Conservation (phyloP, 2,329 filamentous ascomycete species). For the Bimuria novae-zelandiae region DNA sequence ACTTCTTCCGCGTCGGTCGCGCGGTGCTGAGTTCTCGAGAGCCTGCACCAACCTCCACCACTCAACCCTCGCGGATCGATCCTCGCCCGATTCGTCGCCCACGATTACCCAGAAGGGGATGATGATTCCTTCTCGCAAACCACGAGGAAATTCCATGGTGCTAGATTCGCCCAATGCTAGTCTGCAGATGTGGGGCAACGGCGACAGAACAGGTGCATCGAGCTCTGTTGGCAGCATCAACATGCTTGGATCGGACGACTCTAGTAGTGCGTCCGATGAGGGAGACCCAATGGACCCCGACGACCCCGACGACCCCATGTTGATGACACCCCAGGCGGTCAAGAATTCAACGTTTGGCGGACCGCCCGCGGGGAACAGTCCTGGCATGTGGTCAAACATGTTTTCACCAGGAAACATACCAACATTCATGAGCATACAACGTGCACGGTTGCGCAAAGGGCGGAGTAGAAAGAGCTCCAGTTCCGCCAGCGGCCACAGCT, state of each 20-base stretch:
- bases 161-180: constrained; percentile 68
- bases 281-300: constrained; percentile 55
- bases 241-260: constrained; percentile 79
- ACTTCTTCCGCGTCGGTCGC: constrained; percentile 83
- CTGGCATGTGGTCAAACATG: constrained; percentile 66
- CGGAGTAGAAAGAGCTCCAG: constrained; percentile 69
- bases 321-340: constrained; percentile 78
- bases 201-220: constrained; percentile 55
- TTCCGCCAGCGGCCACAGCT: constrained; percentile 72
- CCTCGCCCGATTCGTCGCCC: constrained; percentile 88
- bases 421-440: constrained; percentile 79
- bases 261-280: constrained; percentile 68
- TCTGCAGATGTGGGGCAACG: constrained; percentile 67
- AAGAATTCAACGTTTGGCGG: constrained; percentile 57
- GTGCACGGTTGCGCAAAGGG: constrained; percentile 61
- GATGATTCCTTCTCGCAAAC: constrained; percentile 61
- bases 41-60: constrained; percentile 95
- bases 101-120: constrained; percentile 73
- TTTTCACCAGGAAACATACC: constrained; percentile 70
- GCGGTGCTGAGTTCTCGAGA: constrained; percentile 89
- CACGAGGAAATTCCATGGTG: constrained; percentile 45
- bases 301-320: constrained; percentile 68
- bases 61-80: constrained; percentile 86
- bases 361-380: constrained; percentile 50
- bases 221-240: constrained; percentile 82